Evolutionary conservation across 345 rosid genomes (phyloP).

Genomic region (Eucalyptus viminalis): DNA sequence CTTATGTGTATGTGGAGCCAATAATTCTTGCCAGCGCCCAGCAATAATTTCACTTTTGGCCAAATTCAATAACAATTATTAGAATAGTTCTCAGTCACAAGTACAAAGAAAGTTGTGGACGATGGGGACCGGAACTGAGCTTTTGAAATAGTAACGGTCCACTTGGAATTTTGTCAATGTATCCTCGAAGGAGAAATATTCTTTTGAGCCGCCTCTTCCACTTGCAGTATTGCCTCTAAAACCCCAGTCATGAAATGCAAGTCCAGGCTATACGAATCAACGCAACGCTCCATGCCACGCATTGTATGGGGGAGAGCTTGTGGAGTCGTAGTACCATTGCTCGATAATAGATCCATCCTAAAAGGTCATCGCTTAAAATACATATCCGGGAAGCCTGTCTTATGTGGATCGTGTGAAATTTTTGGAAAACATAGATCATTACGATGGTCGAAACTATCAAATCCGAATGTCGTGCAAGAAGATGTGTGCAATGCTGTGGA

Average conservation of each 20-base stretch:
- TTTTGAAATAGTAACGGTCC: not conserved
- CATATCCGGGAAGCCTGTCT: accelerated
- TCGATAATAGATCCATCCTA: not conserved
- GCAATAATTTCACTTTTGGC: not conserved
- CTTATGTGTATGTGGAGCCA: not conserved
- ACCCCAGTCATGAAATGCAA: not conserved
- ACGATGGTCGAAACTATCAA: not conserved
- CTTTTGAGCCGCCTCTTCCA: not conserved
- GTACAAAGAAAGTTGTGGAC: not conserved
- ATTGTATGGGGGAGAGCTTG: not conserved
- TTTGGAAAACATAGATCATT: not conserved
- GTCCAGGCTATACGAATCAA: not conserved
- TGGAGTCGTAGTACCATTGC: not conserved
- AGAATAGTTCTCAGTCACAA: not conserved
- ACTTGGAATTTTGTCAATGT: not conserved
- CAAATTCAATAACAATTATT: not conserved
- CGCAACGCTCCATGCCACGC: not conserved
- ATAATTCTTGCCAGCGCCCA: not conserved
- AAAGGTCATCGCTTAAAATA: not conserved
- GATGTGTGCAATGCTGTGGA: not conserved
- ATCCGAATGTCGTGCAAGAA: not conserved
- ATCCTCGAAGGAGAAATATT: not conserved
- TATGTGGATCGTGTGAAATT: not conserved
- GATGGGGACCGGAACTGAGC: not conserved
- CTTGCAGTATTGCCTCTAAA: not conserved